A percentile compares a stretch with the other conserved stretches of the same genome.
Evolutionary conservation across 1,284 basidiomycete genomes (phyloP).

Genomic region (Trichosporon coremiiforme): DNA sequence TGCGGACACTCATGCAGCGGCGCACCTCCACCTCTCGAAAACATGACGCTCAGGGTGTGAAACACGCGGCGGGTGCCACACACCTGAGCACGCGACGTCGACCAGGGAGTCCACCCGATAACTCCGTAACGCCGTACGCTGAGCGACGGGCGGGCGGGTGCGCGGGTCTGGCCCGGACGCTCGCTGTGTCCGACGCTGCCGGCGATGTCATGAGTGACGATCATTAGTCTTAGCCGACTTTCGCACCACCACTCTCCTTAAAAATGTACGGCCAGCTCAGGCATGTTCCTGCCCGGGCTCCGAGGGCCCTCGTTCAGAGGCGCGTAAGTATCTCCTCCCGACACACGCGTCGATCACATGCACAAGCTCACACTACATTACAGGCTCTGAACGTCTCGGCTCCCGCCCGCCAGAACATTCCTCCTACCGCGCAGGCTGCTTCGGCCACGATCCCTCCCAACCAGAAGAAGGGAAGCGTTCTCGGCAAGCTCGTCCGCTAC

Average conservation of each 20-base stretch:
- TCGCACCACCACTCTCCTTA: conserved; percentile 13
- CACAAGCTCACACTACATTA: not conserved
- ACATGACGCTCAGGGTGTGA: conserved; percentile 8
- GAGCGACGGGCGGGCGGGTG: conserved; percentile 3
- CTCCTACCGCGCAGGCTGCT: conserved; percentile 30
- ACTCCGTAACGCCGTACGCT: conserved; percentile 7
- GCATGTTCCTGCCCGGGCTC: conserved; percentile 37
- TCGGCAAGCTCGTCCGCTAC: conserved; percentile 56
- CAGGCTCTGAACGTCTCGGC: conserved; percentile 42
- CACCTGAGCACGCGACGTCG: conserved; percentile 6
- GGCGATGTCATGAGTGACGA: conserved; percentile 20
- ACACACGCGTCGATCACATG: not conserved
- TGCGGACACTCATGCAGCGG: not conserved
- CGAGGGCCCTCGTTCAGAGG: conserved; percentile 39
- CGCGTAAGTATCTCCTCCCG: conserved; percentile 38
- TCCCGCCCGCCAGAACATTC: conserved; percentile 22
- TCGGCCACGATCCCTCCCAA: conserved; percentile 30
- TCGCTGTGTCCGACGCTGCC: conserved; percentile 17
- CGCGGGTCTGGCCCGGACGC: not conserved
- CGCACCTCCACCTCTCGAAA: conserved; percentile 24
- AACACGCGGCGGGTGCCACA: not conserved
- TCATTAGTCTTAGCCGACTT: conserved; percentile 14
- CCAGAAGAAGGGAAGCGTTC: conserved; percentile 31
- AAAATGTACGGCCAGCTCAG: conserved; percentile 46
- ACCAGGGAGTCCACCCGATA: conserved; percentile 18